A percentile compares a stretch with the other conserved stretches of the same genome.
These are phyloP conservation scores for Stemphylium vesicarium DNA, from an alignment of 2,329 filamentous ascomycete genomes.

Conservation along the genomic window DNA sequence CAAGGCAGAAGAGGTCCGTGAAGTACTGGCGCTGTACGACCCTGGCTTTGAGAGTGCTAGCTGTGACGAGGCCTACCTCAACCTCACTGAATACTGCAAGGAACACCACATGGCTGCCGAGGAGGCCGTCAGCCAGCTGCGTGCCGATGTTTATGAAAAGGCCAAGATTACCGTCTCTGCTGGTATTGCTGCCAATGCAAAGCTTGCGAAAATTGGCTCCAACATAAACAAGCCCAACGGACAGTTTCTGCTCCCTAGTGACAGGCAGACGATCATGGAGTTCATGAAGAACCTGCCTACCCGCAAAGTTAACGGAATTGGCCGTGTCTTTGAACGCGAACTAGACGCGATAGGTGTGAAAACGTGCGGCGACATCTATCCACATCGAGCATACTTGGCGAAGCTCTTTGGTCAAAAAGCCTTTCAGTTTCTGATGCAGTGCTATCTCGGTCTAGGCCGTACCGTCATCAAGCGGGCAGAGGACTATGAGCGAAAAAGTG, in stretches of 20 bases:
- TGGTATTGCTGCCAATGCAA: constrained; percentile 91
- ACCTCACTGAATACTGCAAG: constrained; percentile 83
- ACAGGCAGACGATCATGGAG: constrained; percentile 75
- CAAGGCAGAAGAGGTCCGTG: constrained; percentile 86
- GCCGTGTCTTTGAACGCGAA: constrained; percentile 89
- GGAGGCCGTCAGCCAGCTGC: constrained; percentile 77
- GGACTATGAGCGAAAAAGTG: constrained; percentile 89
- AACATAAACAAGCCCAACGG: constrained; percentile 98
- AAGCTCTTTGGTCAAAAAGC: constrained; percentile 91
- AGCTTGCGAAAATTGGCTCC: constrained; percentile 92
- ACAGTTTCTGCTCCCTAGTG: constrained; percentile 77
- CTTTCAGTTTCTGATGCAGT: constrained; percentile 82
- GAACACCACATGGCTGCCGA: constrained; percentile 72
- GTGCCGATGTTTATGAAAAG: constrained; percentile 74
- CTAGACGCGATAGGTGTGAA: constrained; percentile 85
- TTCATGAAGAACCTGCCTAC: constrained; percentile 87
- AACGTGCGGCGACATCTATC: constrained; percentile 86
- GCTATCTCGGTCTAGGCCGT: constrained; percentile 83
- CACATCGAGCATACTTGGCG: constrained; percentile 73
- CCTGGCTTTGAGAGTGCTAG: constrained; percentile 90
- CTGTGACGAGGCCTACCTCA: constrained; percentile 95
- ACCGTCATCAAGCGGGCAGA: constrained; percentile 86
- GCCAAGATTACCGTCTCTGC: constrained; percentile 90
- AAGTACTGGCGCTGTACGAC: constrained; percentile 86
- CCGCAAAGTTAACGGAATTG: constrained; percentile 93